phyloP scores from a whole-genome alignment of 805 yeast species.

The Kodamaea kakaduensis region DNA sequence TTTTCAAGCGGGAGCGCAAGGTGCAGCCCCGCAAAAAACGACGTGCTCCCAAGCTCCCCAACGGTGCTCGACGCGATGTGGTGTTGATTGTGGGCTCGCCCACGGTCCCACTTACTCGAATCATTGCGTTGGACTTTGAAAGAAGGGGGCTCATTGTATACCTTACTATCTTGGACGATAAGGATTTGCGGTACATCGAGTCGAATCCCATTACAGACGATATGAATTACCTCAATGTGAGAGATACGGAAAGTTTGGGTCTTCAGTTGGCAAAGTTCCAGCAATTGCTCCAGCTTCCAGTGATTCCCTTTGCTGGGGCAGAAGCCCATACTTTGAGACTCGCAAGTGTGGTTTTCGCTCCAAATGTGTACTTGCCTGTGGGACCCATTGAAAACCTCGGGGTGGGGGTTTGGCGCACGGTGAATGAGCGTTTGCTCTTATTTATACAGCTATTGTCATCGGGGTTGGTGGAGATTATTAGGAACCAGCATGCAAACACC shows the following conservation, averaged over 20 bases:
- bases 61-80: constrained; percentile 75
- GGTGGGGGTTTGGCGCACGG: constrained; percentile 47
- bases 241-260: constrained; percentile 42
- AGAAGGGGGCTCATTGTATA: constrained; percentile 78
- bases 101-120: constrained; percentile 64
- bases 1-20: not conserved
- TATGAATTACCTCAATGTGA: constrained; percentile 59
- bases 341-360: constrained; percentile 65
- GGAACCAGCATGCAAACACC: constrained; percentile 48
- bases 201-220: constrained; percentile 61
- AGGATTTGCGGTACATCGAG: constrained; percentile 49
- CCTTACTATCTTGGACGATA: constrained; percentile 63
- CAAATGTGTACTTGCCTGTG: constrained; percentile 62
- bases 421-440: constrained; percentile 44
- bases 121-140: constrained; percentile 70
- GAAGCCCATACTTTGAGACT: constrained; percentile 52
- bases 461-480: constrained; percentile 52
- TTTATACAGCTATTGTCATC: constrained; percentile 50
- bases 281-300: constrained; percentile 48
- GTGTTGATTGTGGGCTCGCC: constrained; percentile 75
- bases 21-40: constrained; percentile 29
- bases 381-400: constrained; percentile 64
- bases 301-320: constrained; percentile 56
- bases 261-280: constrained; percentile 48
- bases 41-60: constrained; percentile 57